These are phyloP conservation scores for Chlamydomonas incerta DNA, from an alignment of 139 green algal genomes.

Conservation along the genomic window DNA sequence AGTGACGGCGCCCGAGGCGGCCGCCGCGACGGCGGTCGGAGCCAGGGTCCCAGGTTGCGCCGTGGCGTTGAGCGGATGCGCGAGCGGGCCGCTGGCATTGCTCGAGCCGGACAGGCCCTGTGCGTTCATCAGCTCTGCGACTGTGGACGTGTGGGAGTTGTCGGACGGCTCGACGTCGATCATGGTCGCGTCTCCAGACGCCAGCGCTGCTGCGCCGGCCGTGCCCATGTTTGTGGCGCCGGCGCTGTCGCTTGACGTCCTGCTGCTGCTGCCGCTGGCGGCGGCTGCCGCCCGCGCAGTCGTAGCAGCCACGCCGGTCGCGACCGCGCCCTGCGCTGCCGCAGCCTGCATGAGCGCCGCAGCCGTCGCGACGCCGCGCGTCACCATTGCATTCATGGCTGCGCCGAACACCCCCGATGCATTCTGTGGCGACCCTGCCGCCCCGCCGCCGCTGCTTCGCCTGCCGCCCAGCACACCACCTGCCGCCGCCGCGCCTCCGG, in stretches of 20 bases:
- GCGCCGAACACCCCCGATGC: too few species aligned
- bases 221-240: too few species aligned
- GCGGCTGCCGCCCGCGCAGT: background rate
- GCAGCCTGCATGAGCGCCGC: too few species aligned
- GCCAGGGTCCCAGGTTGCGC: too few species aligned
- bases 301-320: too few species aligned
- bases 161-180: conserved; percentile 36
- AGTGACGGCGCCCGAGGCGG: background rate
- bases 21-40: background rate
- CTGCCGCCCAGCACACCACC: too few species aligned
- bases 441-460: too few species aligned
- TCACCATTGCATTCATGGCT: too few species aligned
- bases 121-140: background rate
- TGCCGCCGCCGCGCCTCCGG: too few species aligned
- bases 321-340: too few species aligned
- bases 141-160: conserved; percentile 12
- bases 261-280: background rate
- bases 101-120: background rate
- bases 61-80: background rate
- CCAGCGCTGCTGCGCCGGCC: background rate
- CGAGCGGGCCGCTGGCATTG: background rate
- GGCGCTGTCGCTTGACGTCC: background rate
- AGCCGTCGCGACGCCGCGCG: too few species aligned
- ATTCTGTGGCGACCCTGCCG: too few species aligned
- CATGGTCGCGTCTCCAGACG: background rate